Evolutionary conservation across 805 yeast species (phyloP), one percentile per base, ranked within the genome.

Genomic region (Ogataea parapolymorpha): DNA sequence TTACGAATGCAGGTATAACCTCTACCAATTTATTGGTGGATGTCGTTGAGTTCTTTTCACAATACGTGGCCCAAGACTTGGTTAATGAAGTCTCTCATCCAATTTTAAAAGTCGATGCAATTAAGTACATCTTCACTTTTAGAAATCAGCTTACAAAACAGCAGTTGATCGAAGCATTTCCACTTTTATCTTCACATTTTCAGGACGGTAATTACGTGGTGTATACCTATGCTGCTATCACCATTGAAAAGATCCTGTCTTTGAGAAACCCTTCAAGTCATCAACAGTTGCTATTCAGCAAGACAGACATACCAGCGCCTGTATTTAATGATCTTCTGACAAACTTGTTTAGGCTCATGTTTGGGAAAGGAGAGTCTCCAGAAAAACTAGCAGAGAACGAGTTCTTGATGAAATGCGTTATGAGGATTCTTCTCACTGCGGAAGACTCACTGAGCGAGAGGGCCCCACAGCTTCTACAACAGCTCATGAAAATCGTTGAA

Each of bases 341-440:
- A 26, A 81, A 76, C 45, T 67, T 91, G 32, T 84, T 93, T 52
- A 66, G 72, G 26, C 70, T 87, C 35, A 82, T 91, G 34, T 68
- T 82, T 41, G 68, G 70, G 42, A 76, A 75, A 44, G 72, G 76
- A 8, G 61, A 68, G 2, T 66, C 87, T 1, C 97, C 98, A 0
- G 97, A 89, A 59, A 91, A 89, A 58, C 68, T 95, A 37, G 89
- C 97, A 0, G 98, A 93, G 58, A 93, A 93, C 62, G 99, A 93
- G 58, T 93, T 87, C 59, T 70, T 93, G 57, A 86, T 93, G 82
- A 87, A 83, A 58, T 80, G 95, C 48, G 70, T 87, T 2, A 87
- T 89, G 89, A 75, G 97, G 54, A 81, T 90, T 6, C 63, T 85
- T 43, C 71, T 82, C 36, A 77, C 89, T 13, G 75, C 88, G 7